Evolutionary conservation across 768 basidiomycete genomes (phyloP).

Genomic region (Termitomyces sp.): DNA sequence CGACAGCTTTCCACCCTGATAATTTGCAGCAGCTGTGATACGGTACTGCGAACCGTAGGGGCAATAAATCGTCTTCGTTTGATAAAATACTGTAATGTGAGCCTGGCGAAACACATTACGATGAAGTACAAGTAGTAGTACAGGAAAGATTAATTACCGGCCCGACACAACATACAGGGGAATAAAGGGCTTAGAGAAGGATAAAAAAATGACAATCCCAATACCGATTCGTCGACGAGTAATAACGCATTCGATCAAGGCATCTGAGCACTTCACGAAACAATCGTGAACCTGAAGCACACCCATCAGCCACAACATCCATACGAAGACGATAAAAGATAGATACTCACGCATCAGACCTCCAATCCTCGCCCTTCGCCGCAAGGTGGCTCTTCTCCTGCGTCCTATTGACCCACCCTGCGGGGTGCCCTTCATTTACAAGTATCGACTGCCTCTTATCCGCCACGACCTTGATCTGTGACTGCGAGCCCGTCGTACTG

Average conservation of each 20-base stretch:
- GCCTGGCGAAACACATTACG: no score
- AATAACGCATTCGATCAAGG: background rate
- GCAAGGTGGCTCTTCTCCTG: constrained; percentile 38
- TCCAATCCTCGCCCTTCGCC: constrained; percentile 36
- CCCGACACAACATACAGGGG: no score
- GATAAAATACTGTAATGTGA: no score
- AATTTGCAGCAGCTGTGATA: no score
- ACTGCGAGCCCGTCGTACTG: constrained; percentile 25
- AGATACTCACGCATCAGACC: constrained; percentile 38
- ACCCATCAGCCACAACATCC: background rate
- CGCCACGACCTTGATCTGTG: constrained; percentile 80
- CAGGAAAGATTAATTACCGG: no score
- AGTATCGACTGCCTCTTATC: constrained; percentile 72
- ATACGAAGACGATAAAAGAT: background rate
- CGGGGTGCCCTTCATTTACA: constrained; percentile 58
- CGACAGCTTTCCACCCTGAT: no score
- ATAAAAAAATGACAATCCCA: no score
- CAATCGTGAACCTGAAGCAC: background rate
- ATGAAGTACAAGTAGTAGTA: no score
- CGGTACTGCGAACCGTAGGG: no score
- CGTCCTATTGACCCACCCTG: constrained; percentile 69
- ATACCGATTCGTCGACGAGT: background rate
- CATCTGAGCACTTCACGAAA: background rate
- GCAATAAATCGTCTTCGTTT: no score
- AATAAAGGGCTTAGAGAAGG: background rate